These are phyloP conservation scores for Apiospora hydei DNA, from an alignment of 2,329 filamentous ascomycete genomes.

Conservation along the genomic window DNA sequence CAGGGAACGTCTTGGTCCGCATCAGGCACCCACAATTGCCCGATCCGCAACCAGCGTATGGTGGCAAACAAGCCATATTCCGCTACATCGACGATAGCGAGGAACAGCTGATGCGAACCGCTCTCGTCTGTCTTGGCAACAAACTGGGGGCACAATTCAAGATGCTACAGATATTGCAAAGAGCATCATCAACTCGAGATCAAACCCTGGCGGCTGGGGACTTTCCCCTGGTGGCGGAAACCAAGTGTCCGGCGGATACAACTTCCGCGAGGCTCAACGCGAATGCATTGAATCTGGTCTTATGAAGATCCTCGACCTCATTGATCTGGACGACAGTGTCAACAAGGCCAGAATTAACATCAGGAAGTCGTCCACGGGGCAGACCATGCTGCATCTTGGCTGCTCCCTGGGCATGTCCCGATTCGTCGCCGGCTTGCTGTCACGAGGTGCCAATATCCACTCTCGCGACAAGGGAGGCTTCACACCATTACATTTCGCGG, in stretches of 20 bases:
- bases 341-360: conserved; percentile 73
- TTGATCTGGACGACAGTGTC: conserved; percentile 78
- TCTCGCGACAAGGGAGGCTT: conserved; percentile 80
- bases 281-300: conserved; percentile 68
- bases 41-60: conserved; percentile 45
- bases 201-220: conserved; percentile 54
- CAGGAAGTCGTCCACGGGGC: conserved; percentile 66
- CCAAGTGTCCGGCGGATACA: conserved; percentile 54
- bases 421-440: conserved; percentile 78
- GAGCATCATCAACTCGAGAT: conserved; percentile 60
- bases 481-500: conserved; percentile 82
- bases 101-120: conserved; percentile 72
- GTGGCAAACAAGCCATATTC: conserved; percentile 61
- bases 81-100: conserved; percentile 78
- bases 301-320: conserved; percentile 77
- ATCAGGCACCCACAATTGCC: conserved; percentile 60
- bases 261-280: conserved; percentile 42
- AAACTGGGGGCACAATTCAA: conserved; percentile 69
- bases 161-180: conserved; percentile 69
- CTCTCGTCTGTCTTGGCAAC: conserved; percentile 68
- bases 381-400: conserved; percentile 83
- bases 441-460: conserved; percentile 79
- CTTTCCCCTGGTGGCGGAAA: conserved; percentile 50
- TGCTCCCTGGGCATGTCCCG: conserved; percentile 77
- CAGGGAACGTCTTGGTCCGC: conserved; percentile 75